These are phyloP conservation scores for Pythium apleroticum DNA, from an alignment of 352 stramenopile species.

Conservation along the genomic window DNA sequence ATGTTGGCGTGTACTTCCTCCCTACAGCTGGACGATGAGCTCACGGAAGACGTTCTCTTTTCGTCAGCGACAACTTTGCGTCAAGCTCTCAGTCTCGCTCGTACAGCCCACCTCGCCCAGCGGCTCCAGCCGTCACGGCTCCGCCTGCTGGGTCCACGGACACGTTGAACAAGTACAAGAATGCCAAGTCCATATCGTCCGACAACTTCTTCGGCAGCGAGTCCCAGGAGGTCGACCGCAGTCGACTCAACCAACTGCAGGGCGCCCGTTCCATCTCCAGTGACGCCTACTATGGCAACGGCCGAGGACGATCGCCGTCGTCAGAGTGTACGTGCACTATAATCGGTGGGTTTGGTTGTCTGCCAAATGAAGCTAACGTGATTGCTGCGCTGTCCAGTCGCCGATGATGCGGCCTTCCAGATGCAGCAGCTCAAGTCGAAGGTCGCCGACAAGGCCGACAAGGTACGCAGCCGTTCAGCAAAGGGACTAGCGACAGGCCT, in stretches of 20 bases:
- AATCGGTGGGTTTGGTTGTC: background rate
- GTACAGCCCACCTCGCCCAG: conserved; percentile 21
- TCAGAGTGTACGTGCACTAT: conserved; percentile 50
- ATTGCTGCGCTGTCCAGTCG: conserved; percentile 30
- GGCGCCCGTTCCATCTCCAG: conserved; percentile 85
- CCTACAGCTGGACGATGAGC: background rate
- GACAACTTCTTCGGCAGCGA: conserved; percentile 89
- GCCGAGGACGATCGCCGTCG: conserved; percentile 57
- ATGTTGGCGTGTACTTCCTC: conserved; percentile 12
- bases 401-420: conserved; percentile 79
- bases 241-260: conserved; percentile 74
- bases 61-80: conserved; percentile 12
- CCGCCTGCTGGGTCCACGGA: conserved; percentile 26
- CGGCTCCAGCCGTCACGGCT: background rate
- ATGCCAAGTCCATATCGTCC: conserved; percentile 90
- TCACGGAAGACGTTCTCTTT: background rate
- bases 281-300: conserved; percentile 81
- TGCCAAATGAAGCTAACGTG: background rate
- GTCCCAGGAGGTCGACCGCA: conserved; percentile 47
- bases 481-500: background rate
- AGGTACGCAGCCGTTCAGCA: conserved; percentile 35
- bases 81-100: conserved; percentile 15
- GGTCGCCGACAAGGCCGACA: conserved; percentile 72
- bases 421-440: conserved; percentile 86
- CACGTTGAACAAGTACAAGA: conserved; percentile 92